Conservation (phyloP, 179 eudicot species). For the Gypsophila paniculata region DNA sequence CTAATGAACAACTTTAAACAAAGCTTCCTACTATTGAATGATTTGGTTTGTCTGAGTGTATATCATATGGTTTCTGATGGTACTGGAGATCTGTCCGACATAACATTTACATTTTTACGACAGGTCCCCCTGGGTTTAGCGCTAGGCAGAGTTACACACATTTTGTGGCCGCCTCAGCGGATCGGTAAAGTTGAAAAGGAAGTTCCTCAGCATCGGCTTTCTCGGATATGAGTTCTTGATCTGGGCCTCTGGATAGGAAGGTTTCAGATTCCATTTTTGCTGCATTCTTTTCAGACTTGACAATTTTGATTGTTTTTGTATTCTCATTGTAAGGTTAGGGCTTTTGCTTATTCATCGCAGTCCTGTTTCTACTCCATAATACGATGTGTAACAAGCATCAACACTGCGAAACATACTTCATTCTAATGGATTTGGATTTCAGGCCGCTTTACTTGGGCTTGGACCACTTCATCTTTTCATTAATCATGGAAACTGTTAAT, state of each 20-base stretch:
- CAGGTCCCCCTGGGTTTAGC: slow-evolving; percentile 92
- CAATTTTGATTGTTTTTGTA: slow-evolving; percentile 10
- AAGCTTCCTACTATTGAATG: background rate
- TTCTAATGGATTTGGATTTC: background rate
- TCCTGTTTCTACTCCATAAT: background rate
- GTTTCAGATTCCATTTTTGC: background rate
- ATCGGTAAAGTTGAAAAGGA: slow-evolving; percentile 50
- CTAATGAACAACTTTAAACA: background rate
- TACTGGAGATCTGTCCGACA: slow-evolving; percentile 9
- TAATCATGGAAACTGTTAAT: too few relatives aligned
- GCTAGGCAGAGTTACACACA: slow-evolving; percentile 69
- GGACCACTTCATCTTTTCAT: too few relatives aligned
- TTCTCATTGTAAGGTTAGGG: slow-evolving; percentile 4
- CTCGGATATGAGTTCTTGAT: slow-evolving; percentile 17
- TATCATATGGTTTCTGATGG: background rate
- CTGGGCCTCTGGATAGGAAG: background rate
- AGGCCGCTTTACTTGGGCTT: too few relatives aligned
- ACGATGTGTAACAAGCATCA: background rate
- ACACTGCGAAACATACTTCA: background rate
- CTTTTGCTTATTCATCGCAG: background rate
- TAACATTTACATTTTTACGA: slow-evolving; percentile 7
- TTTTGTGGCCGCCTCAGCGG: slow-evolving; percentile 88
- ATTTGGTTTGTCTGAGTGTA: background rate
- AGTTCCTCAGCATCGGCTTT: slow-evolving; percentile 30
- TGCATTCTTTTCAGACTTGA: background rate